Percentiles rank a stretch among this genome's conserved stretches.
Evolutionary conservation across 2,329 filamentous ascomycete genomes (phyloP).

Genomic region (Sphaerostilbella broomeana): DNA sequence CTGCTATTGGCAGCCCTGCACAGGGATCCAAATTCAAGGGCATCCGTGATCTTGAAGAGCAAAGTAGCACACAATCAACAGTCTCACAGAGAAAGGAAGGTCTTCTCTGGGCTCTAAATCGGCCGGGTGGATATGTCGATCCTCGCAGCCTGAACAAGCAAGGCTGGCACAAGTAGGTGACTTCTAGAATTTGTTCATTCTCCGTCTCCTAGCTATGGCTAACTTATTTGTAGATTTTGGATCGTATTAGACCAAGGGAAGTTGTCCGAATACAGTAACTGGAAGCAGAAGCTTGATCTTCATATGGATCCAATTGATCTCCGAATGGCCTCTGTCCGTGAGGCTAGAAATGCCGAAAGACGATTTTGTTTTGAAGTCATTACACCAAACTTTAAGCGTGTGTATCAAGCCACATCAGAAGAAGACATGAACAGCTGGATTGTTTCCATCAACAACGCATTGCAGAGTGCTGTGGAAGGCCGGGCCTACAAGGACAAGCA

Average conservation of each 20-base stretch:
- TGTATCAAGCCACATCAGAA: conserved; percentile 96
- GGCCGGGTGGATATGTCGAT: conserved; percentile 89
- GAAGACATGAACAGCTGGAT: conserved; percentile 99
- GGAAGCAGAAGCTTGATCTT: conserved; percentile 93
- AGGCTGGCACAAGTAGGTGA: conserved; percentile 91
- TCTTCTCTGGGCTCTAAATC: conserved; percentile 86
- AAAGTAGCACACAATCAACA: conserved; percentile 50
- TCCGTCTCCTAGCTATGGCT: neutral
- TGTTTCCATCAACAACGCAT: conserved; percentile 87
- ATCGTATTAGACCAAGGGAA: conserved; percentile 96
- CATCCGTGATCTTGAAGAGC: conserved; percentile 86
- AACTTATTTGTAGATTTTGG: conserved; percentile 66
- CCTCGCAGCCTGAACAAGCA: conserved; percentile 94
- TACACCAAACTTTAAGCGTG: conserved; percentile 88
- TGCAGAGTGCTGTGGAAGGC: conserved; percentile 92
- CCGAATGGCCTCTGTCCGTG: conserved; percentile 91
- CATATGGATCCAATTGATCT: conserved; percentile 98
- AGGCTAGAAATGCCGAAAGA: conserved; percentile 88
- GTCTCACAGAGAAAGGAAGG: conserved; percentile 79
- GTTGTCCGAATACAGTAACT: conserved; percentile 96
- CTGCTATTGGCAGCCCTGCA: conserved; percentile 42
- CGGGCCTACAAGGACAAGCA: conserved; percentile 54
- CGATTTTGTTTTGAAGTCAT: conserved; percentile 98
- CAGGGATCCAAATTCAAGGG: conserved; percentile 70
- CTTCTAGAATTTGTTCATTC: neutral